Percentiles rank a stretch among this genome's conserved stretches.
Conservation (phyloP, 2,329 filamentous ascomycete species). For the Verticillium nonalfalfae region DNA sequence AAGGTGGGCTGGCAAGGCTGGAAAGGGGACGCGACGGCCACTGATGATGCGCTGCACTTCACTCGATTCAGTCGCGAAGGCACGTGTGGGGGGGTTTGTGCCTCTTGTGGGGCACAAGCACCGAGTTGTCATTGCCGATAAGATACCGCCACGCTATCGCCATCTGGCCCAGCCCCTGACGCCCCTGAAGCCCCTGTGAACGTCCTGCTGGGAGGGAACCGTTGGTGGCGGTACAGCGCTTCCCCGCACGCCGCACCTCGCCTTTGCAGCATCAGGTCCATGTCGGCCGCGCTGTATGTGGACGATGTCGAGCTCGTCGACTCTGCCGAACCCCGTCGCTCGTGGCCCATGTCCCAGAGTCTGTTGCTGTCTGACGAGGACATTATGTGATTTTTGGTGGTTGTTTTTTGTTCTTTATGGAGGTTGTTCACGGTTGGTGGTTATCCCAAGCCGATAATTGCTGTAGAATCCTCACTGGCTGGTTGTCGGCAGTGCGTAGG, state of each 20-base stretch:
- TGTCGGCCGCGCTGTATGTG: neutral
- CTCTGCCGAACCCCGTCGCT: neutral
- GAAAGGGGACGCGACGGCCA: neutral
- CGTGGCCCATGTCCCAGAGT: neutral
- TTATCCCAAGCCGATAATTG: no score
- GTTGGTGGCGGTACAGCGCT: neutral
- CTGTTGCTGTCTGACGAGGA: neutral
- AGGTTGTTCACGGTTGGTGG: neutral
- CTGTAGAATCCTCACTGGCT: no score
- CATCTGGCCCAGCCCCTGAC: neutral
- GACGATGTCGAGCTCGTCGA: neutral
- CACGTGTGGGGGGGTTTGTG: neutral
- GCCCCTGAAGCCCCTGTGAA: neutral
- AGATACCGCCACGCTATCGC: neutral
- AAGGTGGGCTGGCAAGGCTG: no score
- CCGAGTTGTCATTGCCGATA: neutral
- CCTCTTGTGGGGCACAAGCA: neutral
- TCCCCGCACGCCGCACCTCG: slow-evolving; percentile 1
- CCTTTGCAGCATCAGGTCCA: neutral
- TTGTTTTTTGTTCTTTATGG: neutral
- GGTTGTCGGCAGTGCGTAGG: no score
- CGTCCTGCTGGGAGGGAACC: neutral
- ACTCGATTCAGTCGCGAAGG: neutral
- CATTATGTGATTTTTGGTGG: neutral
- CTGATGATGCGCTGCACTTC: neutral